These are phyloP conservation scores for Aspergillus fischeri DNA, from an alignment of 2,329 filamentous ascomycete species.

Conservation along the genomic window DNA sequence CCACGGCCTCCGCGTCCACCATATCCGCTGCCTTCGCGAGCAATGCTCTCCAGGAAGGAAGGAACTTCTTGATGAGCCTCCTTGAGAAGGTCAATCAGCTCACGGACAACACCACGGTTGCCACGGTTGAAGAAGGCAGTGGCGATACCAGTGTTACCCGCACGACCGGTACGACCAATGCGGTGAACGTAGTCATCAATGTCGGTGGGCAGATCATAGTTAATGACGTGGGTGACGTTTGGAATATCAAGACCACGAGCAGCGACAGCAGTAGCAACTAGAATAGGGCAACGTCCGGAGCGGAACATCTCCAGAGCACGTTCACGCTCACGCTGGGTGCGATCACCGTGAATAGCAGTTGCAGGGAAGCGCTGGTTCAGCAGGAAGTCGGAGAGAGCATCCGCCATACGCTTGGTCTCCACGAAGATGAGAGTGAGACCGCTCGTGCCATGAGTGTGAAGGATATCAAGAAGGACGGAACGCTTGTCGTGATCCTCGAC, in stretches of 20 bases:
- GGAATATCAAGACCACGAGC: slow-evolving; percentile 90
- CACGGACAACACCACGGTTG: slow-evolving; percentile 95
- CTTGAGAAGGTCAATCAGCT: slow-evolving; percentile 95
- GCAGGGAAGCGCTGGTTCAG: slow-evolving; percentile 98
- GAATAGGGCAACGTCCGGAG: slow-evolving; percentile 88
- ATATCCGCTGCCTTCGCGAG: slow-evolving; percentile 81
- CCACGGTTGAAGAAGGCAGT: slow-evolving; percentile 99
- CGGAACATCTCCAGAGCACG: slow-evolving; percentile 97
- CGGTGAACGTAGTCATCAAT: slow-evolving; percentile 99
- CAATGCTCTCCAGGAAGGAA: slow-evolving; percentile 91
- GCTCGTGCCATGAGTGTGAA: slow-evolving; percentile 79
- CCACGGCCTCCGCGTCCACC: slow-evolving; percentile 71
- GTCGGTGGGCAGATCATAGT: slow-evolving; percentile 98
- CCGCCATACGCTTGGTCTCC: slow-evolving; percentile 99
- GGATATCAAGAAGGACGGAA: slow-evolving; percentile 92
- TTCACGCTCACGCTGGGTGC: slow-evolving; percentile 98
- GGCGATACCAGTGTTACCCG: slow-evolving; percentile 95
- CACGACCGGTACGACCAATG: slow-evolving; percentile 99
- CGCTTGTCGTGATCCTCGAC: slow-evolving; percentile 97
- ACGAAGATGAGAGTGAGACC: slow-evolving; percentile 97
- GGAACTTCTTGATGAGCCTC: slow-evolving; percentile 98
- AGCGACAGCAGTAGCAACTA: slow-evolving; percentile 95
- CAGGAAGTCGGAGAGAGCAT: slow-evolving; percentile 94
- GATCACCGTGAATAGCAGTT: slow-evolving; percentile 97
- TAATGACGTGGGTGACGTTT: slow-evolving; percentile 95